These are phyloP conservation scores for Lunularia cruciata DNA, from an alignment of 225 moss, liverwort and hornwort species.

Conservation along the genomic window DNA sequence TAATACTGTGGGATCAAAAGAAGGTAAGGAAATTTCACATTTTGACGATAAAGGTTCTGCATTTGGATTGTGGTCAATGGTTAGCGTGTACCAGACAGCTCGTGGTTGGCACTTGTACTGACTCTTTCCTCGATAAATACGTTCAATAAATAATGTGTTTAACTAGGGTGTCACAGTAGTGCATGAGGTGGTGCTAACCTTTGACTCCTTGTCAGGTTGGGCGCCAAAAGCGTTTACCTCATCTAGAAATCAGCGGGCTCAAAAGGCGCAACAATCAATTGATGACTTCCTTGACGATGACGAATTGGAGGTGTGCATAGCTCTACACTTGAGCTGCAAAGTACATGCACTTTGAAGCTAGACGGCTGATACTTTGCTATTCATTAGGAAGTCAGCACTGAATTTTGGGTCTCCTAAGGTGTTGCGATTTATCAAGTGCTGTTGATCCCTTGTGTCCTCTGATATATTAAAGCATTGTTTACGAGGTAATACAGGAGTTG, in stretches of 20 bases:
- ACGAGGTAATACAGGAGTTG: slow-evolving; percentile 46
- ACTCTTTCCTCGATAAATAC: no score
- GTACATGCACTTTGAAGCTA: no score
- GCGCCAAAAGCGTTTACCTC: slow-evolving; percentile 76
- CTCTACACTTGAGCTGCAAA: no score
- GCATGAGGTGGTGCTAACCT: not conserved
- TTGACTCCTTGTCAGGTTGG: slow-evolving; percentile 57
- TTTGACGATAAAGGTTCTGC: not conserved
- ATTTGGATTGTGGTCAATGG: not conserved
- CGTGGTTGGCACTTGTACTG: not conserved
- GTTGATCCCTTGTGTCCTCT: no score
- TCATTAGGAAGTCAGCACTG: no score
- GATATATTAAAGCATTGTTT: no score
- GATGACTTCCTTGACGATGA: slow-evolving; percentile 95
- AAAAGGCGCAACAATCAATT: slow-evolving; percentile 65
- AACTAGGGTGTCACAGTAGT: not conserved
- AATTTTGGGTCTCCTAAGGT: no score
- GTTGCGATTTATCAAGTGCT: no score
- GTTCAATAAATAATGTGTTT: not conserved
- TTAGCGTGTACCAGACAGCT: no score
- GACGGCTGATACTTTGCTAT: no score
- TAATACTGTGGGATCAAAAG: slow-evolving; percentile 95
- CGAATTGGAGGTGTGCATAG: slow-evolving; percentile 64
- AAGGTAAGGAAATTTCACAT: slow-evolving; percentile 66
- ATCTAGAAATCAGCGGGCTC: slow-evolving; percentile 73